These are phyloP conservation scores for Microbotryomycetes sp. DNA, from an alignment of 1,284 basidiomycete genomes.

Conservation along the genomic window DNA sequence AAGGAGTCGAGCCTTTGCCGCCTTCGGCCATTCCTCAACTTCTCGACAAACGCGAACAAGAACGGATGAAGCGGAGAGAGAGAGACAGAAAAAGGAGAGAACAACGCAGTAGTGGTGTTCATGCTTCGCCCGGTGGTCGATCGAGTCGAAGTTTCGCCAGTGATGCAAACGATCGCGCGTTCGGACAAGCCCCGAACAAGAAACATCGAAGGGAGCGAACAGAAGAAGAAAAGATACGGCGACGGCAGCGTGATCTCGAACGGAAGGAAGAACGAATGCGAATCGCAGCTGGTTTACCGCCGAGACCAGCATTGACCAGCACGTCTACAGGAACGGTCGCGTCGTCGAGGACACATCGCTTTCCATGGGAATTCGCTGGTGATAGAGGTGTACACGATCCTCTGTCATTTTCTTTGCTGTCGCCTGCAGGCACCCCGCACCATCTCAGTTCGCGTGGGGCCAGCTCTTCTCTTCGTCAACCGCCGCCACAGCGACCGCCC, in stretches of 20 bases:
- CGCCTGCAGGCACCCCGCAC: neutral
- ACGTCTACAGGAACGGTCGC: too few relatives aligned
- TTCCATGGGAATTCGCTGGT: neutral
- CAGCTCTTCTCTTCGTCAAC: neutral
- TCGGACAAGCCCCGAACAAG: too few relatives aligned
- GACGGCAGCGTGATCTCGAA: neutral
- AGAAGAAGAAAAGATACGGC: neutral
- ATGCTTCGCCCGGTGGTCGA: too few relatives aligned
- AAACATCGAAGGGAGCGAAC: neutral
- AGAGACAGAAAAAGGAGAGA: neutral
- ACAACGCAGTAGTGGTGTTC: neutral
- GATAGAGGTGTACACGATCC: neutral
- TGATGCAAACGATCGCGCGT: too few relatives aligned
- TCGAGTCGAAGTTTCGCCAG: too few relatives aligned
- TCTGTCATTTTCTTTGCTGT: neutral
- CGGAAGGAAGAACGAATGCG: neutral
- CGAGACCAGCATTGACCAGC: too few relatives aligned
- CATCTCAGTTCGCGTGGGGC: neutral
- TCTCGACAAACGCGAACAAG: neutral
- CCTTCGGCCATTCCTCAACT: neutral
- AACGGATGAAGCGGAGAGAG: neutral
- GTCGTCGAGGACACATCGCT: neutral
- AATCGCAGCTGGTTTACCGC: neutral
- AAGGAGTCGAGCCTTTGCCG: neutral
- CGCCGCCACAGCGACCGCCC: neutral